Evolutionary conservation across 257 asterid genomes (phyloP).

Genomic region (Phtheirospermum japonicum): DNA sequence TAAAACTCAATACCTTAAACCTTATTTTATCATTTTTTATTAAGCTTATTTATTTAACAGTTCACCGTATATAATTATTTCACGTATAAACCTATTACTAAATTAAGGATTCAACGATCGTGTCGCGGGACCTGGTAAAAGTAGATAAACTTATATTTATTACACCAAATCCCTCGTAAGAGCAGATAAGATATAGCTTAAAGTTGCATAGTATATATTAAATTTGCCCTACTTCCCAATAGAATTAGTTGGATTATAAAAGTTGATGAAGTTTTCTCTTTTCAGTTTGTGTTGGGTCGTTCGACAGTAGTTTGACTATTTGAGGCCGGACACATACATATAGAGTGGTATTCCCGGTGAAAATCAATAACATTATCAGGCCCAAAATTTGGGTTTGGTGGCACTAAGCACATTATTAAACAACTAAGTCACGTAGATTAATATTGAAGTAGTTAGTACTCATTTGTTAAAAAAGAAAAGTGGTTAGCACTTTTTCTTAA

Average conservation of each 20-base stretch:
- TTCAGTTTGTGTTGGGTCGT: slow-evolving; percentile 29
- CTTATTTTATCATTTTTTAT: too few relatives aligned
- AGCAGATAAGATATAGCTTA: not conserved
- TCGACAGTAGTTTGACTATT: slow-evolving; percentile 31
- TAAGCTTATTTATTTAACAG: too few relatives aligned
- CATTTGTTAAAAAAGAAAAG: slow-evolving; percentile 1
- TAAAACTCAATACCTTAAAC: too few relatives aligned
- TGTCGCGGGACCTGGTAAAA: too few relatives aligned
- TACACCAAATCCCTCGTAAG: not conserved
- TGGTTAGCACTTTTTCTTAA: not conserved
- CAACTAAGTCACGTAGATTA: slow-evolving; percentile 21
- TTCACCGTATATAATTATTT: too few relatives aligned
- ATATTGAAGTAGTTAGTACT: slow-evolving; percentile 45
- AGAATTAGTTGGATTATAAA: slow-evolving; percentile 18
- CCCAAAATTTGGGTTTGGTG: slow-evolving; percentile 39
- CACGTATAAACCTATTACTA: too few relatives aligned
- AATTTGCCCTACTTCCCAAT: slow-evolving; percentile 7
- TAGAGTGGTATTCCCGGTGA: slow-evolving; percentile 20
- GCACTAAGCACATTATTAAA: slow-evolving; percentile 27
- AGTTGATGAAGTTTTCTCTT: not conserved
- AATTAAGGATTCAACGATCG: too few relatives aligned
- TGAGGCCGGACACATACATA: slow-evolving; percentile 19
- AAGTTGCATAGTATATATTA: not conserved
- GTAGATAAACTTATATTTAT: not conserved
- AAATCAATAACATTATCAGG: slow-evolving; percentile 22